Base-by-base conservation (phyloP, 2,329 filamentous ascomycete genomes). In the Alternaria gaisen region DNA sequence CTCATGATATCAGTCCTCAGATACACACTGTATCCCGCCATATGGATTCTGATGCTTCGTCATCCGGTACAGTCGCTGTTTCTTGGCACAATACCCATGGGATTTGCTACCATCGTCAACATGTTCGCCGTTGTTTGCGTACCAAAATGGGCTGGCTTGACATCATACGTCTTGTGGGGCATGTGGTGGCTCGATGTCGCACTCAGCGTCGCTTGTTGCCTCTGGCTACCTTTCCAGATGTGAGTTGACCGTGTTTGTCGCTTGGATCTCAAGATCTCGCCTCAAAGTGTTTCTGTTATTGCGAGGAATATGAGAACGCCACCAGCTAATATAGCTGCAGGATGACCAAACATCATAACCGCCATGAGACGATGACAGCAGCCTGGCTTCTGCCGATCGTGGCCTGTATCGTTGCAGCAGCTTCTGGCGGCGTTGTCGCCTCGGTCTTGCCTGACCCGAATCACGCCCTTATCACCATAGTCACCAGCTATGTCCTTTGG, bases 21-120 rank as follows among this genome's bases (percentile, higher is more conserved):
- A 7, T 92, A 91, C 69, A 80, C 80, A 0, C 67, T 91, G 1
- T 92, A 89, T 70, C 90, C 89, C 0, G 82, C 85, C 57, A 87
- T 90, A 11, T 92, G 88, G 84, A 71, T 58, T 0, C 84, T 84
- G n/a, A 90, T 92, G 88, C 82, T 92, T 22, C 79, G 80, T 4
- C 87, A 92, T 71, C 88, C 89, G 0, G 84, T 84, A 0, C 88
- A 92, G 71, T 88, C 85, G 2, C 80, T 92, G 54, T 92, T 92
- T 66, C 77, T 92, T 2, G 89, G 79, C 0, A 89, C 87, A 0
- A 82, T 90, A 12, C 88, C 89, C 1, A 91, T 91, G 87, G 88
- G 84, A 0, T 83, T 91, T 58, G 86, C 88, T 0, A 91, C 88
- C 3, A 86, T 91, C 52, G 83, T 91, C 64, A 88, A 88, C 67